Evolutionary conservation across 192 early-diverging fungal genomes (phyloP), one percentile per base, ranked within the genome.

Genomic region (Coemansia sp.): DNA sequence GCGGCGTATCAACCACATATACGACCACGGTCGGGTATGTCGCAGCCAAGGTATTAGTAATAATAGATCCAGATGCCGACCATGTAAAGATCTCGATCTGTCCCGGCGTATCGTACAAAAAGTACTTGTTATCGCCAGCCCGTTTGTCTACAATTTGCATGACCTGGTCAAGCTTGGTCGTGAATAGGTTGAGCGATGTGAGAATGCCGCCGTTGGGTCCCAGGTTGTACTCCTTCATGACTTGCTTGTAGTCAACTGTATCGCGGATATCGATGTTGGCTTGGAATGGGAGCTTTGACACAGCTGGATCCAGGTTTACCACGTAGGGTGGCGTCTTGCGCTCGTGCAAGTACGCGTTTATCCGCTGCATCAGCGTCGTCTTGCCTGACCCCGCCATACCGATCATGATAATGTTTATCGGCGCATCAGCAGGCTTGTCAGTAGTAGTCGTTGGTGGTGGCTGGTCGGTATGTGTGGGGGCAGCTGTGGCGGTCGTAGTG

Each of bases 41-140:
- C 3, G 96, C 90, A 0, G 97, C 95, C 55, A 99, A 75, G 0
- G 95, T 91, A 68, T 96, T 95, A 2, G 95, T 97, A 70, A 99
- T 97, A 69, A 99, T 97, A 38, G 93, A 85, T 13, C 97, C 97
- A 22, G 93, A 94, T 9, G 97, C 97, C 47, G 95, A 96, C 97
- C 97, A 99, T 15, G 97, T 99, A 76, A 99, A 99, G 66, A 97
- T 97, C 83, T 99, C 97, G 72, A 99, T 99, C 79, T 99, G 97
- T 15, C 97, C 97, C 41, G 97, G 97, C 15, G 97, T 99, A 78
- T 99, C 97, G 47, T 95, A 85, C 61, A 87, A 31, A 68, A 87
- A 84, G 65, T 87, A 84, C 89, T 94, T 89, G n/a, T 93, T 71
- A 10, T 83, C 69, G 2, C 80, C 64, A 1, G 91, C 87, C 22